Base-by-base conservation (phyloP, 1,139 yeast species). In the Debaryomyces sp. region DNA sequence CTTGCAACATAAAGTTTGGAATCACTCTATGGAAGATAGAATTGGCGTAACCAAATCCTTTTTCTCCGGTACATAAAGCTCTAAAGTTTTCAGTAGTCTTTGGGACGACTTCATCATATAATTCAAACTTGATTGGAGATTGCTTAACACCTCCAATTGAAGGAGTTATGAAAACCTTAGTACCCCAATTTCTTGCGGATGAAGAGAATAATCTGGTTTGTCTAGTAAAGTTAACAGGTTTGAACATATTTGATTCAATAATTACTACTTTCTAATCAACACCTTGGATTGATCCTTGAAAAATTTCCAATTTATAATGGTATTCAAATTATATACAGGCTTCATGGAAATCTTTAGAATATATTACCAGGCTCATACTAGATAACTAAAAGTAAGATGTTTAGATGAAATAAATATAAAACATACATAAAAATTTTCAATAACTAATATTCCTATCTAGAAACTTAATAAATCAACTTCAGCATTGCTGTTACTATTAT, bases 51-150 rank as follows among this genome's bases (percentile, higher is more conserved):
- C 97, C 97, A 71, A 80, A 89, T 53, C 97, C 97, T 80, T 90
- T 86, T 79, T 91, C 96, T 66, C 97, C 97, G 58, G 97, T 91
- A 70, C 87, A 81, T 64, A 91, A 81, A 57, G 96, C 97, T 73
- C 96, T 84, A 89, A 91, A 91, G 84, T 91, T 91, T 78, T 88
- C 96, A 57, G 96, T 84, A 58, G 97, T 91, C 85, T 90, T 90
- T 78, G 98, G 98, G 60, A 85, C 91, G 59, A 89, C 90, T 65
- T 90, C 96, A 74, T 85, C 81, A 85, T 86, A 90, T 69, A 91
- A 85, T 75, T 88, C 73, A 50, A 69, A 68, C 46, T 60, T 65
- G 48, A 69, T 69, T 49, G 64, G 66, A 41, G 64, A 62, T 56
- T 68, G 73, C 42, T 59, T 54, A 35, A 54, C 67, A 34, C 73